These are phyloP conservation scores for Aspergillus amoenus DNA, from an alignment of 2,329 filamentous ascomycete genomes.

Conservation along the genomic window DNA sequence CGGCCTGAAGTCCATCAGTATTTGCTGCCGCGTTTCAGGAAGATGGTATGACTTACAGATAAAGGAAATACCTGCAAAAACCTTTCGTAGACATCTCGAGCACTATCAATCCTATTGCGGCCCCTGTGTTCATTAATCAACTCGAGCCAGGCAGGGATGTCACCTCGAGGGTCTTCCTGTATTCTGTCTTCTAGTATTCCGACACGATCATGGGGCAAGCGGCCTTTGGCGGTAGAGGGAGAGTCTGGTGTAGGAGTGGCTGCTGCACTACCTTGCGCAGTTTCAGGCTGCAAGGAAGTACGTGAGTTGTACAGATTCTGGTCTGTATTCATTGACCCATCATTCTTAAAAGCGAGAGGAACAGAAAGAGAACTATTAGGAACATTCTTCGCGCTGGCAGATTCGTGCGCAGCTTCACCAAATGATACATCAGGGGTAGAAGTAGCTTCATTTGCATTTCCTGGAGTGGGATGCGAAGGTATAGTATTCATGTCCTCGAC, in stretches of 20 bases:
- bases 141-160: constrained; percentile 86
- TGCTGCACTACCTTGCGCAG: constrained; percentile 37
- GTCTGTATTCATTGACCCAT: constrained; percentile 36
- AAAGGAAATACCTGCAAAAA: constrained; percentile 88
- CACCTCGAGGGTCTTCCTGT: constrained; percentile 86
- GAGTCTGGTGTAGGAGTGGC: constrained; percentile 45
- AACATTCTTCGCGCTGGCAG: constrained; percentile 48
- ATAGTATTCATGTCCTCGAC: constrained; percentile 50
- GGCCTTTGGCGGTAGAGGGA: constrained; percentile 49
- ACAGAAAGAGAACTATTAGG: constrained; percentile 51
- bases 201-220: constrained; percentile 70
- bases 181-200: constrained; percentile 86
- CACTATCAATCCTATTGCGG: constrained; percentile 78
- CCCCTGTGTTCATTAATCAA: constrained; percentile 82
- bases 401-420: constrained; percentile 56
- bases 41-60: constrained; percentile 67
- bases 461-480: constrained; percentile 55
- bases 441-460: constrained; percentile 57
- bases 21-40: neutral
- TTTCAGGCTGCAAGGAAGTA: constrained; percentile 30
- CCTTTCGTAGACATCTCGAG: constrained; percentile 76
- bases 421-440: constrained; percentile 60
- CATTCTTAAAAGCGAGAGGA: constrained; percentile 47
- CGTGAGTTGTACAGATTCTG: constrained; percentile 39
- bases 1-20: constrained; percentile 63